These are phyloP conservation scores for Ascochyta rabiei DNA, from an alignment of 2,329 filamentous ascomycete genomes.

Conservation along the genomic window DNA sequence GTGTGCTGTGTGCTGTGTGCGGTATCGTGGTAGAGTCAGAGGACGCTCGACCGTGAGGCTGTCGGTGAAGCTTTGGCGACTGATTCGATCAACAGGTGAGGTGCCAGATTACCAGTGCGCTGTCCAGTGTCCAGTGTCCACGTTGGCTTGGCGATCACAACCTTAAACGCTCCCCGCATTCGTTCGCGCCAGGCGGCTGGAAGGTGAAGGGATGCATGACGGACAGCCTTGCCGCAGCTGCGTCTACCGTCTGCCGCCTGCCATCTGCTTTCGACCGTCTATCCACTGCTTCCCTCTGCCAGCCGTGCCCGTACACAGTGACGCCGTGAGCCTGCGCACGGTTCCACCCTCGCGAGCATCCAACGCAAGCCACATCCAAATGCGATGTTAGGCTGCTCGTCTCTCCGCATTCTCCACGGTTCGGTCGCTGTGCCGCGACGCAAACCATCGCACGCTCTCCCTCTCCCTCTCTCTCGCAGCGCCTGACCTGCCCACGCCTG, in stretches of 20 bases:
- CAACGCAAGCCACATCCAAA: constrained; percentile 18
- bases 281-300: not conserved
- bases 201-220: constrained; percentile 2
- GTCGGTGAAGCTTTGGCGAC: constrained; percentile 4
- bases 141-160: constrained; percentile 13
- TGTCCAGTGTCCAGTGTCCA: too few species aligned
- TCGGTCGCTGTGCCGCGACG: constrained; percentile 15
- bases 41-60: too few species aligned
- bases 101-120: not conserved
- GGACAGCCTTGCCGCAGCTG: constrained; percentile 3
- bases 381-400: constrained; percentile 15
- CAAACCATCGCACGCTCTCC: constrained; percentile 3
- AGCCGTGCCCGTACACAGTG: not conserved
- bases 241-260: too few species aligned
- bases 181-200: constrained; percentile 7
- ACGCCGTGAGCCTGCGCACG: constrained; percentile 5
- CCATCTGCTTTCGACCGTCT: not conserved
- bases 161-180: constrained; percentile 16
- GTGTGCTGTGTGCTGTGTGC: too few species aligned
- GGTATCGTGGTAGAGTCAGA: too few species aligned
- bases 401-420: constrained; percentile 21
- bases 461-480: constrained; percentile 11
- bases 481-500: constrained; percentile 5
- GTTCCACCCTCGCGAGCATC: constrained; percentile 4
- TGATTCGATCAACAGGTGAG: constrained; percentile 15